phyloP scores from a whole-genome alignment of 805 yeast species.

The Scheffersomyces ergatensis region DNA sequence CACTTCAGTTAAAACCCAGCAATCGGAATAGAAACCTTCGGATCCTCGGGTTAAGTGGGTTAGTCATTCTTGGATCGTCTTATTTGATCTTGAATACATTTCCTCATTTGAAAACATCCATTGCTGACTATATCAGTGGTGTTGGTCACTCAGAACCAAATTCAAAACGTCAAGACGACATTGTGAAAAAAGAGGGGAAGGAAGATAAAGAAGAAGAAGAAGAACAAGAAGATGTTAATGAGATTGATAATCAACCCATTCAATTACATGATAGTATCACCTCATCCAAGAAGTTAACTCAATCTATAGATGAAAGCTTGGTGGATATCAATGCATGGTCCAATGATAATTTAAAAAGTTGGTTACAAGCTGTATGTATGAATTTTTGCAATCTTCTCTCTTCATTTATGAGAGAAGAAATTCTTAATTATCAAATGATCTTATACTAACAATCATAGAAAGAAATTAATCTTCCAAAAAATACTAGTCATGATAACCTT shows the following conservation, averaged over 20 bases:
- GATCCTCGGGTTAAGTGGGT: constrained; percentile 28
- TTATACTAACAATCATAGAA: constrained; percentile 32
- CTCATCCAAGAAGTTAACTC: constrained; percentile 4
- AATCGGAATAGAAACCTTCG: neutral
- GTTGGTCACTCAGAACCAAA: constrained; percentile 8
- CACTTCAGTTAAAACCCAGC: neutral
- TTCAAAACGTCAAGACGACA: too few species aligned
- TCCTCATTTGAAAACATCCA: constrained; percentile 43
- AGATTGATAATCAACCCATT: constrained; percentile 20
- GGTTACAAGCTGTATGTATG: constrained; percentile 38
- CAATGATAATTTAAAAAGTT: constrained; percentile 32
- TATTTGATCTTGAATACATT: constrained; percentile 43
- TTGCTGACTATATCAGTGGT: constrained; percentile 21
- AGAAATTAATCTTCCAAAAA: constrained; percentile 45
- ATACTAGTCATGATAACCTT: constrained; percentile 45
- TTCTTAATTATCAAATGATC: neutral
- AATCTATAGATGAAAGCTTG: constrained; percentile 13
- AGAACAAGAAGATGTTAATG: constrained; percentile 4
- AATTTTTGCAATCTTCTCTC: neutral
- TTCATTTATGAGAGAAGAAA: constrained; percentile 1
- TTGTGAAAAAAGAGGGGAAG: constrained; percentile 9
- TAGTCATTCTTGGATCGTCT: constrained; percentile 40
- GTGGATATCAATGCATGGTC: constrained; percentile 34
- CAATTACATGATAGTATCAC: constrained; percentile 10
- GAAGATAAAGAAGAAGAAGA: constrained; percentile 8